These are phyloP conservation scores for Bruguiera sexangula DNA, from an alignment of 345 rosid species.

Conservation along the genomic window DNA sequence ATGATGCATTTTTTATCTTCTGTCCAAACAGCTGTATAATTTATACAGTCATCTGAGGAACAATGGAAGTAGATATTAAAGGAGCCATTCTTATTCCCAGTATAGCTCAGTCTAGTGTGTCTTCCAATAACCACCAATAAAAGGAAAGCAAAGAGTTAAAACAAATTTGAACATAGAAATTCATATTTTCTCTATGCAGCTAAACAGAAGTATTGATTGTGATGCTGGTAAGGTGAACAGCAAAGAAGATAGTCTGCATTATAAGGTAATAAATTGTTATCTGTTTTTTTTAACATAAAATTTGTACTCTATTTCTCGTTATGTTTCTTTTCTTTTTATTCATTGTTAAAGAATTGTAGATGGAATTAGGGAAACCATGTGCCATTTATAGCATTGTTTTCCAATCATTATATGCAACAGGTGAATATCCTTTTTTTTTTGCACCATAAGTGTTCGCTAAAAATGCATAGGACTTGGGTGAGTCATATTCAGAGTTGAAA, in stretches of 20 bases:
- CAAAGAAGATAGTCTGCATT: conserved; percentile 68
- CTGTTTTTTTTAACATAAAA: no score
- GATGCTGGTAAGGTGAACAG: conserved; percentile 84
- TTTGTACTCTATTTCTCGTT: no score
- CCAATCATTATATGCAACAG: no score
- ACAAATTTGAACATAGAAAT: not conserved
- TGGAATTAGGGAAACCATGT: no score
- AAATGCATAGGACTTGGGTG: conserved; percentile 51
- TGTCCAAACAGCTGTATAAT: conserved; percentile 83
- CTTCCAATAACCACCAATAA: not conserved
- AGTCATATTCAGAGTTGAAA: conserved; percentile 66
- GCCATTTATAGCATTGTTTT: no score
- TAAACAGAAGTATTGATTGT: conserved; percentile 46
- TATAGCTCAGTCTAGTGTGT: conserved; percentile 28
- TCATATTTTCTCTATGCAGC: no score
- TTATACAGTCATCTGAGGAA: conserved; percentile 75
- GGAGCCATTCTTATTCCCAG: conserved; percentile 71
- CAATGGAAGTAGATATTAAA: conserved; percentile 79
- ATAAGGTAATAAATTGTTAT: conserved; percentile 35
- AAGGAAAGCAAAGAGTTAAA: not conserved
- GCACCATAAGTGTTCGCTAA: conserved; percentile 13
- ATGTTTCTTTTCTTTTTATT: no score
- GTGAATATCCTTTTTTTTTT: not conserved
- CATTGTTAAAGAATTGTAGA: no score
- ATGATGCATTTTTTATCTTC: conserved; percentile 64